These are phyloP conservation scores for Aaosphaeria arxii DNA, from an alignment of 2,329 filamentous ascomycete species.

Conservation along the genomic window DNA sequence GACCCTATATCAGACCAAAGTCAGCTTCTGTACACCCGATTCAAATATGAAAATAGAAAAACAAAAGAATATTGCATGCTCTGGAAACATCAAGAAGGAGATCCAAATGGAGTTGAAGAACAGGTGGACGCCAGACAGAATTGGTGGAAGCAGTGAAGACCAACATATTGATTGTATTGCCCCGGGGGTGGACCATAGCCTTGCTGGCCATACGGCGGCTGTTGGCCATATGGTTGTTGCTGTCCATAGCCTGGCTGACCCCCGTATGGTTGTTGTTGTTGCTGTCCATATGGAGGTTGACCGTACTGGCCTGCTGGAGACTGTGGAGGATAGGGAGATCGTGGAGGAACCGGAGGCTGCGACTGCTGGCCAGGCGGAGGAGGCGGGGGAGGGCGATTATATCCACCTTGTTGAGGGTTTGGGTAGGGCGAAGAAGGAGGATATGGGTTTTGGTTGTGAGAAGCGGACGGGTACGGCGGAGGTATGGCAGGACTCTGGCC, in stretches of 20 bases:
- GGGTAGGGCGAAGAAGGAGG: conserved; percentile 39
- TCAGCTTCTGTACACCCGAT: not conserved
- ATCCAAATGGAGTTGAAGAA: not conserved
- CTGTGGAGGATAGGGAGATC: conserved; percentile 16
- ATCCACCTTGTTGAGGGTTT: conserved; percentile 26
- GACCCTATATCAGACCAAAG: not conserved
- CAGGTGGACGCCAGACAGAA: not conserved
- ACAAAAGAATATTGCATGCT: conserved; percentile 2
- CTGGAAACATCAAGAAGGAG: not conserved
- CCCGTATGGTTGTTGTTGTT: conserved; percentile 20
- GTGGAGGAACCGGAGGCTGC: conserved; percentile 19
- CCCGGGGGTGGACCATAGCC: conserved; percentile 22
- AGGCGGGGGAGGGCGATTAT: conserved; percentile 30
- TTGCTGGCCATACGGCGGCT: conserved; percentile 18
- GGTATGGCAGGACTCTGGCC: conserved; percentile 26
- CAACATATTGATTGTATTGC: conserved; percentile 23
- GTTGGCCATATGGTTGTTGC: conserved; percentile 25
- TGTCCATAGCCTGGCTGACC: conserved; percentile 8
- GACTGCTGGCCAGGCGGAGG: conserved; percentile 27
- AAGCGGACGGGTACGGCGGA: conserved; percentile 30
- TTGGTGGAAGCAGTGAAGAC: conserved; percentile 3
- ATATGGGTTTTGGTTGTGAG: conserved; percentile 18
- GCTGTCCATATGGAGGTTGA: conserved; percentile 6
- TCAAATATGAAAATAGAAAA: not conserved
- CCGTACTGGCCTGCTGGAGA: conserved; percentile 10